phyloP scores from a whole-genome alignment of 2,329 filamentous ascomycete species.

The Microdochium trichocladiopsis region DNA sequence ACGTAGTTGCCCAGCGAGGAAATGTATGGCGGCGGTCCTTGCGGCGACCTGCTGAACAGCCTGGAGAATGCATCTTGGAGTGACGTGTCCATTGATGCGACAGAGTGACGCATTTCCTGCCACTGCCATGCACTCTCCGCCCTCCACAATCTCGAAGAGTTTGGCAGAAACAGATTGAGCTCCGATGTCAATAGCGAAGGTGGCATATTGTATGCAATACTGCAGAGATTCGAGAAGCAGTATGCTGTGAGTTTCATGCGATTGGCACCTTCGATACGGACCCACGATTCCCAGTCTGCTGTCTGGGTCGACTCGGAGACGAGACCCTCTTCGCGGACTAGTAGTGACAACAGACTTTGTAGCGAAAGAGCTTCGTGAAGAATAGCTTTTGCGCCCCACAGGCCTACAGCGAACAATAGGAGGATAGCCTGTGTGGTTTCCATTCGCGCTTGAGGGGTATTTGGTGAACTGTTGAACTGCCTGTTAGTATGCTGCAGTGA shows the following conservation, averaged over 20 bases:
- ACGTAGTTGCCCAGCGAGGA: slow-evolving; percentile 63
- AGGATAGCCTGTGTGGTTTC: slow-evolving; percentile 61
- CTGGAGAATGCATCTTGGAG: slow-evolving; percentile 50
- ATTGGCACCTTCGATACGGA: slow-evolving; percentile 47
- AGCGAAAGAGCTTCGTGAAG: slow-evolving; percentile 52
- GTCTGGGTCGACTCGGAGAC: slow-evolving; percentile 39
- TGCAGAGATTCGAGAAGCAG: slow-evolving; percentile 57
- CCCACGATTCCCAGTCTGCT: slow-evolving; percentile 53
- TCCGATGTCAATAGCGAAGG: slow-evolving; percentile 52
- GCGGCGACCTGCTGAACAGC: slow-evolving; percentile 43
- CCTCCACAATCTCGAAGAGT: slow-evolving; percentile 48
- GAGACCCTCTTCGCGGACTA: slow-evolving; percentile 53
- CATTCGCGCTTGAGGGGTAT: slow-evolving; percentile 50
- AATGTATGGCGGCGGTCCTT: slow-evolving; percentile 40
- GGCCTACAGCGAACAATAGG: slow-evolving; percentile 51
- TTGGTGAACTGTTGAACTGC: slow-evolving; percentile 39
- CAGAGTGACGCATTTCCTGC: slow-evolving; percentile 48
- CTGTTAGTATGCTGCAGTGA: not conserved
- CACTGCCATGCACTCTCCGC: slow-evolving; percentile 52
- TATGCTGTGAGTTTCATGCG: slow-evolving; percentile 55
- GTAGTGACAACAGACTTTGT: slow-evolving; percentile 49
- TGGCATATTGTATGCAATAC: slow-evolving; percentile 54
- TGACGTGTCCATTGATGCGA: slow-evolving; percentile 41
- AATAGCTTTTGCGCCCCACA: slow-evolving; percentile 55
- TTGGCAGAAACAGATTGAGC: slow-evolving; percentile 47